Base-by-base conservation (phyloP, 495 filamentous ascomycete genomes). In the Xylona heveae region DNA sequence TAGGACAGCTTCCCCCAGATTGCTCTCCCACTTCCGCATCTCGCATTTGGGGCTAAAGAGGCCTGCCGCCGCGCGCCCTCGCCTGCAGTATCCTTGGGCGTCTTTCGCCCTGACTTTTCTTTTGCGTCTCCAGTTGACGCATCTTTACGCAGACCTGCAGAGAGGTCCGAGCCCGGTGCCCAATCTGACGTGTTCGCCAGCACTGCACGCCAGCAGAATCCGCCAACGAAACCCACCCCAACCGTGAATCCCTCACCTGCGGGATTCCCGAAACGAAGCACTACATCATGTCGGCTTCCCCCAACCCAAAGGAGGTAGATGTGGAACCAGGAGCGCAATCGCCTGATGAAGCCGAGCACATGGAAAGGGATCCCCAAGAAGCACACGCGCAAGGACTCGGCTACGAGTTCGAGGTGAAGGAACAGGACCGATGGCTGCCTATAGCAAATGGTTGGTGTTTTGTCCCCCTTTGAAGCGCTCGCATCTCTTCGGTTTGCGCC, bases 361-460 rank as follows among this genome's bases (percentile, higher is more conserved):
- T 77, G 69, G 70, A 75, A 49, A 66, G 68, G 53, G 67, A 66
- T 42, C 59, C 68, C 45, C 63, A 69, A 54, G 71, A 74, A 48
- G 44, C 55, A 48, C 63, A 66, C 48, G 59, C 55, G 49, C 66
- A 71, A 40, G 64, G 59, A 46, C 57, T 64, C 51, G 65, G 66
- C 62, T 83, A 76, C 63, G 88, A 95, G 59, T 92, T 95, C 55
- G 88, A 97, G 60, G 90, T 97, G 56, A 97, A 97, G 64, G 88
- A 97, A 57, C 88, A 97, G 57, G 88, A 97, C 60, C 64, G 88
- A 65, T 97, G 88, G 88, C 74, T 97, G 55, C 88, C 88, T 58
- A 97, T 97, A 71, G 88, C 88, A 61, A 97, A 97, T 84, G 88
- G 88, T 97, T 71, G 70, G 78, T 83, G 48, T 55, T 53, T 49